Conservation (phyloP, 257 asterid species). For the Ajuga chamaepitys region DNA sequence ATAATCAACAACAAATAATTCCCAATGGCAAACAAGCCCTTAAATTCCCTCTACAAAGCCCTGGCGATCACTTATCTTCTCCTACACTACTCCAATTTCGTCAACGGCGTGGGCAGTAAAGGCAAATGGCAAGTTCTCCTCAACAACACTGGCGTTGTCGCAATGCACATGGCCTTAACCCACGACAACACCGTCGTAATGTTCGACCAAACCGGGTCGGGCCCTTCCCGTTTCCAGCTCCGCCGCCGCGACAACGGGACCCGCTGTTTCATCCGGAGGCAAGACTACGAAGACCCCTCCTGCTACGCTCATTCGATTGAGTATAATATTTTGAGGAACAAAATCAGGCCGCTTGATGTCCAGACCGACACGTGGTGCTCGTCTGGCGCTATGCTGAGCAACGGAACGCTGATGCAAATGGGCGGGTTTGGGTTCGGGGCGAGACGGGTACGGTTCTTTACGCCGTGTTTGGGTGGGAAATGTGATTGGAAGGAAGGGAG, state of each 20-base stretch:
- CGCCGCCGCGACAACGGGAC: slow-evolving; percentile 27
- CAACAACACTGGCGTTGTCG: slow-evolving; percentile 54
- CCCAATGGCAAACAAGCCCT: slow-evolving; percentile 22
- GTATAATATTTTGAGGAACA: slow-evolving; percentile 33
- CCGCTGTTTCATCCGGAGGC: slow-evolving; percentile 16
- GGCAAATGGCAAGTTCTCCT: slow-evolving; percentile 51
- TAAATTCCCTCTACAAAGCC: slow-evolving; percentile 8
- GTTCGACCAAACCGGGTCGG: slow-evolving; percentile 37
- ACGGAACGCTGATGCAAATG: slow-evolving; percentile 41
- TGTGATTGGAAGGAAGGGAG: slow-evolving; percentile 50
- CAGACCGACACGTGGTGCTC: slow-evolving; percentile 44
- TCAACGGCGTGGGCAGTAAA: not conserved
- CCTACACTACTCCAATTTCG: not conserved
- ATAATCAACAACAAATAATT: not conserved
- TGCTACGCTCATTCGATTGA: slow-evolving; percentile 64
- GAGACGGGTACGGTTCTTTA: slow-evolving; percentile 24
- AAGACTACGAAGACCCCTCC: slow-evolving; percentile 27
- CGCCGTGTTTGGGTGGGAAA: slow-evolving; percentile 25
- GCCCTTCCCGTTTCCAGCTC: slow-evolving; percentile 29
- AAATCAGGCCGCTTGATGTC: slow-evolving; percentile 38
- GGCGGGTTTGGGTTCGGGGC: slow-evolving; percentile 52
- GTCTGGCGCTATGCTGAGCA: slow-evolving; percentile 50
- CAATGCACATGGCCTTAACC: slow-evolving; percentile 65
- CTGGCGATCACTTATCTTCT: slow-evolving; percentile 5
- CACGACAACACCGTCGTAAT: slow-evolving; percentile 48